Evolutionary conservation across 2,329 filamentous ascomycete species (phyloP).

Genomic region (Fusarium secorum): DNA sequence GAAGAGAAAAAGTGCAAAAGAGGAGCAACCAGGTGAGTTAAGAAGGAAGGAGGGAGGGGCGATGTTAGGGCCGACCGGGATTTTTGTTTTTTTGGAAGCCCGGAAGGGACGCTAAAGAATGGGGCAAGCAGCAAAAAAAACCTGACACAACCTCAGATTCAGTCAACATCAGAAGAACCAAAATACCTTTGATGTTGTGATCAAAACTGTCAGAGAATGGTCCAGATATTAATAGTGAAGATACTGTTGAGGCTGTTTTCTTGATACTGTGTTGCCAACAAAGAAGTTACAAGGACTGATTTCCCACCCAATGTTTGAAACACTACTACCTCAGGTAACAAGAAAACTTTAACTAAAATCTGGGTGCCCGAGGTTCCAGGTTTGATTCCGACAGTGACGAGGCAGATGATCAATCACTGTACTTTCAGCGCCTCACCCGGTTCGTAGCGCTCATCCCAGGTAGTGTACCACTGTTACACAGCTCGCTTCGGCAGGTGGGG

Average conservation of each 20-base stretch:
- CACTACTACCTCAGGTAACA: background rate
- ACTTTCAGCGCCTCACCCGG: slow-evolving; percentile 6
- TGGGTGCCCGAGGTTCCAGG: background rate
- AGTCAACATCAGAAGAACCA: background rate
- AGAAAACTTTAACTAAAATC: slow-evolving; percentile 1
- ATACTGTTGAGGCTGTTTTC: background rate
- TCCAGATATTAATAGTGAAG: too few species aligned
- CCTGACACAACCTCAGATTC: slow-evolving; percentile 1
- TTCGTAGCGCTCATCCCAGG: background rate
- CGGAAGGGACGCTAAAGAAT: slow-evolving; percentile 25
- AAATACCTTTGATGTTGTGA: background rate
- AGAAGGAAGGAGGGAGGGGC: slow-evolving; percentile 36
- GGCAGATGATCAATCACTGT: background rate
- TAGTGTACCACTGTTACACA: slow-evolving; percentile 15
- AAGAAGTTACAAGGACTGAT: background rate
- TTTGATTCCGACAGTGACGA: background rate
- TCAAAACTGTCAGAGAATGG: background rate
- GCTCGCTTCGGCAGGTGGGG: background rate
- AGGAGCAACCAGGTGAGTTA: slow-evolving; percentile 36
- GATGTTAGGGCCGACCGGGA: slow-evolving; percentile 41
- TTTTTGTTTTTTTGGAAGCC: slow-evolving; percentile 33
- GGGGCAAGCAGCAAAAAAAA: slow-evolving; percentile 36
- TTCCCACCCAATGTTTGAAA: background rate
- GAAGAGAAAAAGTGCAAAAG: slow-evolving; percentile 26
- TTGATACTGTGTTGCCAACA: background rate